phyloP scores from a whole-genome alignment of 148 eudicot species.

The Hydrangea macrophylla region DNA sequence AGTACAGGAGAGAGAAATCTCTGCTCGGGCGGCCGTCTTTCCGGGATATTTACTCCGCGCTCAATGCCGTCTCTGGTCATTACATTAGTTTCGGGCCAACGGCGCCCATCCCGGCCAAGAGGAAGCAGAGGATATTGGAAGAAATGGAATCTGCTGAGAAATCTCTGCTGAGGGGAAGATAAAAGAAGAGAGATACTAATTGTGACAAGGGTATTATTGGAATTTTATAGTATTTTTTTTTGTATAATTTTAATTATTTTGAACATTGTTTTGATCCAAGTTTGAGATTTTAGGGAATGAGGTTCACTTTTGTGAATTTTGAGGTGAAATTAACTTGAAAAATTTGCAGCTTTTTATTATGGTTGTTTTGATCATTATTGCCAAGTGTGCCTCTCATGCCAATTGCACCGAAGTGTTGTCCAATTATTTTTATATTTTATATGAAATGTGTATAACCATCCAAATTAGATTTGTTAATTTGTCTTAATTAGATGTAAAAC shows the following conservation, averaged over 20 bases:
- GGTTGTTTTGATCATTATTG: no score
- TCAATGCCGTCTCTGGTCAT: slow-evolving; percentile 94
- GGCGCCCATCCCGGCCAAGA: slow-evolving; percentile 78
- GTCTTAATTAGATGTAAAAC: no score
- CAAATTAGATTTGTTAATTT: no score
- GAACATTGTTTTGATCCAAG: background rate
- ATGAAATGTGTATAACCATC: no score
- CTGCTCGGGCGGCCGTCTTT: slow-evolving; percentile 75
- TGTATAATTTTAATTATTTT: background rate
- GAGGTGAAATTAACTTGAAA: background rate
- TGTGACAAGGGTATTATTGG: no score
- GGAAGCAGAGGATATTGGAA: slow-evolving; percentile 79
- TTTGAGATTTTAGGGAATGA: background rate
- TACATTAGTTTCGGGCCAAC: slow-evolving; percentile 90
- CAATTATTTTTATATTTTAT: no score
- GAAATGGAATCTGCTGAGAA: slow-evolving; percentile 95
- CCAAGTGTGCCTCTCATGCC: no score
- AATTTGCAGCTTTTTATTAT: no score
- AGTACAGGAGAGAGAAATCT: slow-evolving; percentile 81
- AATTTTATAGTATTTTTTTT: background rate
- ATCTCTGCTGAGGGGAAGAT: slow-evolving; percentile 82
- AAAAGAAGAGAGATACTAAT: background rate
- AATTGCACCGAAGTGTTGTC: no score
- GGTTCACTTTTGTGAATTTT: background rate
- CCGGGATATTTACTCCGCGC: slow-evolving; percentile 90